phyloP scores from a whole-genome alignment of 176 grass and related monocot species.

The Hsuehochloa calcarea region DNA sequence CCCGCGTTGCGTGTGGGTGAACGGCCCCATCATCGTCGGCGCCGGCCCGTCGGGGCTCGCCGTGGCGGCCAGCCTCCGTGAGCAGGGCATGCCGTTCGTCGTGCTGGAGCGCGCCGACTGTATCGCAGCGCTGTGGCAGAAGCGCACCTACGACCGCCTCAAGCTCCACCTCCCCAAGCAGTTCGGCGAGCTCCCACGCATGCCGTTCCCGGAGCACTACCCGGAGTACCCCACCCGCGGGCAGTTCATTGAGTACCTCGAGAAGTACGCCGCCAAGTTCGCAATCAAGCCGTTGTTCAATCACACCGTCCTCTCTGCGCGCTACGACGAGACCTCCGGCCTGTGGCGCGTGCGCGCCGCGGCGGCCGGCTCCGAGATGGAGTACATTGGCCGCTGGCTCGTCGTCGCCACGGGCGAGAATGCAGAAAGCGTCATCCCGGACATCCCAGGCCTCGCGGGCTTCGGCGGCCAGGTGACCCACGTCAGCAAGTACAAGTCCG shows the following conservation, averaged over 20 bases:
- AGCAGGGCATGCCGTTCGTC: conserved; percentile 70
- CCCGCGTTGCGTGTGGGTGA: conserved; percentile 50
- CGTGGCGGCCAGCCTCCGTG: conserved; percentile 57
- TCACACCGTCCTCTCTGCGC: conserved; percentile 43
- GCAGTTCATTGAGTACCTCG: conserved; percentile 74
- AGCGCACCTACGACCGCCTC: conserved; percentile 76
- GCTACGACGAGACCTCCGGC: conserved; percentile 70
- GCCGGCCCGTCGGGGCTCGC: conserved; percentile 69
- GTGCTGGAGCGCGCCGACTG: conserved; percentile 68
- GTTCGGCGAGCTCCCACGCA: conserved; percentile 76
- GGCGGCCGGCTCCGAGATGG: conserved; percentile 31
- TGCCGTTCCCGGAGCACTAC: conserved; percentile 64
- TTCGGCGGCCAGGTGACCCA: conserved; percentile 52
- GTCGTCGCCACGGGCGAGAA: conserved; percentile 89
- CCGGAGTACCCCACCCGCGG: conserved; percentile 74
- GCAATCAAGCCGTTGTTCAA: conserved; percentile 60
- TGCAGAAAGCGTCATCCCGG: conserved; percentile 55
- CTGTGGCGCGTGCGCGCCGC: conserved; percentile 60
- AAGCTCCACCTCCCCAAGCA: conserved; percentile 87
- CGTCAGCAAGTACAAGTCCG: conserved; percentile 65
- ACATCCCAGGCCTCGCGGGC: conserved; percentile 43
- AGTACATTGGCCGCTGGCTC: conserved; percentile 86
- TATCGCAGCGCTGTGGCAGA: conserved; percentile 79
- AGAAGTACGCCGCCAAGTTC: conserved; percentile 57
- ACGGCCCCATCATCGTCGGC: conserved; percentile 80